Evolutionary conservation across 257 asterid genomes (phyloP).

Genomic region (Phtheirospermum japonicum): DNA sequence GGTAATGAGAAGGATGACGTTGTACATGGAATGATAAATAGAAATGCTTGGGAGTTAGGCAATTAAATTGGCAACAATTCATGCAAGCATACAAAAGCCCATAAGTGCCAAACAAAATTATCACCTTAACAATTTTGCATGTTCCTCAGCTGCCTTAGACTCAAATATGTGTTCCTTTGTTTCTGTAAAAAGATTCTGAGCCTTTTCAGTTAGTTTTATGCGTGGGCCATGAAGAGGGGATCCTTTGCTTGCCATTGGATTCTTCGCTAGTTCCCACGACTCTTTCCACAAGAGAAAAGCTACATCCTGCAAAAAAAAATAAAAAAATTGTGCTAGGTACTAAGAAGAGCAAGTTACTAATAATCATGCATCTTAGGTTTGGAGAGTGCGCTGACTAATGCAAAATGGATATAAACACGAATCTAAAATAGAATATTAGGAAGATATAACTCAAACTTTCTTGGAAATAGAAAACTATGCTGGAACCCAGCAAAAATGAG

Average conservation of each 20-base stretch:
- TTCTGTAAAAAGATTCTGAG: slow-evolving; percentile 73
- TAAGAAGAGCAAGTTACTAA: slow-evolving; percentile 18
- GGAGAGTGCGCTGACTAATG: background rate
- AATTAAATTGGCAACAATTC: slow-evolving; percentile 20
- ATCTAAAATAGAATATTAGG: background rate
- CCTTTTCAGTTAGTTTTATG: slow-evolving; percentile 72
- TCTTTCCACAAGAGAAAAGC: slow-evolving; percentile 85
- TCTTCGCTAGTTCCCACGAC: slow-evolving; percentile 85
- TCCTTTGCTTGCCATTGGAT: slow-evolving; percentile 83
- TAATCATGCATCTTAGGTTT: slow-evolving; percentile 1
- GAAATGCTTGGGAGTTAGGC: background rate
- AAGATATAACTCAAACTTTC: slow-evolving; percentile 1
- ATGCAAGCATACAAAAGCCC: slow-evolving; percentile 16
- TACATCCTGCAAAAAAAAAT: slow-evolving; percentile 59
- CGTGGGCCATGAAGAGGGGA: slow-evolving; percentile 80
- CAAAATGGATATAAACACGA: slow-evolving; percentile 7
- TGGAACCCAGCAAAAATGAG: slow-evolving; percentile 8
- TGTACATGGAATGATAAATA: background rate
- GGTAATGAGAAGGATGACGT: background rate
- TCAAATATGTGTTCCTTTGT: slow-evolving; percentile 82
- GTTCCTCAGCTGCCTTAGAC: slow-evolving; percentile 99
- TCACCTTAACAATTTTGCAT: slow-evolving; percentile 88
- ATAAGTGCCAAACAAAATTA: slow-evolving; percentile 10
- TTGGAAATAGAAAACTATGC: background rate
- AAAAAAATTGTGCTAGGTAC: slow-evolving; percentile 8